Evolutionary conservation across 2,329 filamentous ascomycete species (phyloP).

Genomic region (Nemania bipapillata): DNA sequence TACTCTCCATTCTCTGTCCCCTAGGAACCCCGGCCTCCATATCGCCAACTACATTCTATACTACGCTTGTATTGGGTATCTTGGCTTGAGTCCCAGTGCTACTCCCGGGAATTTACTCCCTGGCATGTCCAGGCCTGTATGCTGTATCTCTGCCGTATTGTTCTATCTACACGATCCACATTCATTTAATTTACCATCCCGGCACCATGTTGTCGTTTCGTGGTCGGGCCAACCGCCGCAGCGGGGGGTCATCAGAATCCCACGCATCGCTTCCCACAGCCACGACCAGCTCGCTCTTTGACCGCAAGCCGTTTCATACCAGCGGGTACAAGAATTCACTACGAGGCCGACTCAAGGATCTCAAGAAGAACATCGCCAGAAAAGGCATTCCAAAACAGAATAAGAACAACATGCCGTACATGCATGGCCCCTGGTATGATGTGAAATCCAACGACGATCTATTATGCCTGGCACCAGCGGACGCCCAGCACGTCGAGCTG

Average conservation of each 20-base stretch:
- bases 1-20: neutral
- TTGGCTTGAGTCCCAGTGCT: constrained; percentile 17
- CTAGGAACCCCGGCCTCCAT: neutral
- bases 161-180: constrained; percentile 20
- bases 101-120: neutral
- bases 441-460: constrained; percentile 20
- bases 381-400: neutral
- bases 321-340: constrained; percentile 28
- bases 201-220: constrained; percentile 30
- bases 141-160: constrained; percentile 22
- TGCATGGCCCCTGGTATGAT: constrained; percentile 18
- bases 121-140: constrained; percentile 15
- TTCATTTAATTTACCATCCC: constrained; percentile 9
- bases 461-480: neutral
- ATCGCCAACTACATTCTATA: constrained; percentile 7
- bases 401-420: constrained; percentile 2
- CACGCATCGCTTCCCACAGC: neutral
- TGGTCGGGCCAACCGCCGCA: constrained; percentile 14
- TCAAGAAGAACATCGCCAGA: constrained; percentile 27
- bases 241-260: constrained; percentile 9
- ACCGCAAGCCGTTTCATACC: constrained; percentile 6
- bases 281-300: constrained; percentile 9
- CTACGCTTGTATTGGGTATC: constrained; percentile 16
- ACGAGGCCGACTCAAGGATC: constrained; percentile 31
- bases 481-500: constrained; percentile 16